These are phyloP conservation scores for Pleodorina starrii DNA, from an alignment of 139 green algal genomes.

Conservation along the genomic window DNA sequence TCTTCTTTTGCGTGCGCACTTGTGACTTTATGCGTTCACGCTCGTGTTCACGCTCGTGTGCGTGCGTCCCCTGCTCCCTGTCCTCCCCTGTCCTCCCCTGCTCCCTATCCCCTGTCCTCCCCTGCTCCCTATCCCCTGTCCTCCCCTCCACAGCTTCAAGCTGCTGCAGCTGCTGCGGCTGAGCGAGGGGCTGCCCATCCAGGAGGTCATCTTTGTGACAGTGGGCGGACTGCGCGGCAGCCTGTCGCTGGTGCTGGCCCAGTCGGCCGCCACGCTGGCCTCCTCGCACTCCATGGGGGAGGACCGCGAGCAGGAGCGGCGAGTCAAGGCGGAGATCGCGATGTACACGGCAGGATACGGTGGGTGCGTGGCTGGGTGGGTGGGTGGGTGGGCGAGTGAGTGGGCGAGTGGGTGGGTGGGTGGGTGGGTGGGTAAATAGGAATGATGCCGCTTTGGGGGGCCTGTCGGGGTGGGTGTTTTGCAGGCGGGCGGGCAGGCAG, in stretches of 20 bases:
- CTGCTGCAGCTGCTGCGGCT: conserved; percentile 32
- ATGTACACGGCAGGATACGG: conserved; percentile 83
- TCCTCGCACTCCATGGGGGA: neutral
- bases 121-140: neutral
- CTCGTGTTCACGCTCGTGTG: too few species aligned
- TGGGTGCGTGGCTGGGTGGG: too few species aligned
- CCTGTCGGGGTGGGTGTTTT: too few species aligned
- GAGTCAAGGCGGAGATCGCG: conserved; percentile 67
- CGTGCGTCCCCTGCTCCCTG: neutral
- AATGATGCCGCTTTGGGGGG: too few species aligned
- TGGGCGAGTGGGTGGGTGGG: too few species aligned
- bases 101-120: neutral
- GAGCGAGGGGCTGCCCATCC: conserved; percentile 16
- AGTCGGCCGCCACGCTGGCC: conserved; percentile 52
- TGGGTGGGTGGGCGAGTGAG: neutral
- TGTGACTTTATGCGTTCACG: too few species aligned
- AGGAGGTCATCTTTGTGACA: conserved; percentile 77
- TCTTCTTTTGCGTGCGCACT: too few species aligned
- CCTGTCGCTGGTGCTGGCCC: conserved; percentile 83
- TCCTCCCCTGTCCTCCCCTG: neutral
- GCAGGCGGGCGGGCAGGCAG: too few species aligned
- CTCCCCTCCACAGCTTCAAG: conserved; percentile 49
- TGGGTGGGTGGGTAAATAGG: too few species aligned
- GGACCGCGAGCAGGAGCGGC: neutral
- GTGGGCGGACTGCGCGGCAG: conserved; percentile 81